These are phyloP conservation scores for Turritis glabra DNA, from an alignment of 345 rosid species.

Conservation along the genomic window DNA sequence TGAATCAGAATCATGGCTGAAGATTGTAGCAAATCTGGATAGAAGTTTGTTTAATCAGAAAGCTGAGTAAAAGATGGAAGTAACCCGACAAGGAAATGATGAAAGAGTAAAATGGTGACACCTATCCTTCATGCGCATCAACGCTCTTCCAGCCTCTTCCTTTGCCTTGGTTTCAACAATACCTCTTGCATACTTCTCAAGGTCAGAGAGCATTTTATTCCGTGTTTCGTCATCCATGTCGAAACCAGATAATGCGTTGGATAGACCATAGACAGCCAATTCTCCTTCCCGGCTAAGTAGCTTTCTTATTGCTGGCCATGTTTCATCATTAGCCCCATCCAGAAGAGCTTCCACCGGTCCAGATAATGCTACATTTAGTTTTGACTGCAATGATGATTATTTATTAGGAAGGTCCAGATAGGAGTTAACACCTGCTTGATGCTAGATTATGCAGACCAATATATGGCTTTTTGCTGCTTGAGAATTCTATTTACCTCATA, in stretches of 20 bases:
- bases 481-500: conserved; percentile 60
- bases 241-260: conserved; percentile 71
- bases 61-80: conserved; percentile 17
- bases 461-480: conserved; percentile 13
- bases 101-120: conserved; percentile 35
- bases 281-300: conserved; percentile 66
- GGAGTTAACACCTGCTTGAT: conserved; percentile 15
- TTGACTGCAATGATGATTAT: conserved; percentile 55
- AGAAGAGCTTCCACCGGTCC: conserved; percentile 93
- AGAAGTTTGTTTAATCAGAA: conserved; percentile 28
- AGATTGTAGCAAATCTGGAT: conserved; percentile 80
- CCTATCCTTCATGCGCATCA: conserved; percentile 96
- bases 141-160: conserved; percentile 88
- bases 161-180: conserved; percentile 85
- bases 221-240: conserved; percentile 67
- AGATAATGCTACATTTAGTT: conserved; percentile 67
- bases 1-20: conserved; percentile 94
- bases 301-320: conserved; percentile 90
- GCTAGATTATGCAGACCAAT: conserved; percentile 13
- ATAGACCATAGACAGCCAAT: conserved; percentile 68
- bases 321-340: conserved; percentile 79
- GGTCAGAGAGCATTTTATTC: conserved; percentile 59
- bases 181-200: conserved; percentile 65
- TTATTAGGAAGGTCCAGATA: conserved; percentile 23
- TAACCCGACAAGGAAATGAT: conserved; percentile 20